Percentiles rank a stretch among this genome's conserved stretches.
phyloP scores from a whole-genome alignment of 2,329 filamentous ascomycete species.

The Diaporthe capsici region DNA sequence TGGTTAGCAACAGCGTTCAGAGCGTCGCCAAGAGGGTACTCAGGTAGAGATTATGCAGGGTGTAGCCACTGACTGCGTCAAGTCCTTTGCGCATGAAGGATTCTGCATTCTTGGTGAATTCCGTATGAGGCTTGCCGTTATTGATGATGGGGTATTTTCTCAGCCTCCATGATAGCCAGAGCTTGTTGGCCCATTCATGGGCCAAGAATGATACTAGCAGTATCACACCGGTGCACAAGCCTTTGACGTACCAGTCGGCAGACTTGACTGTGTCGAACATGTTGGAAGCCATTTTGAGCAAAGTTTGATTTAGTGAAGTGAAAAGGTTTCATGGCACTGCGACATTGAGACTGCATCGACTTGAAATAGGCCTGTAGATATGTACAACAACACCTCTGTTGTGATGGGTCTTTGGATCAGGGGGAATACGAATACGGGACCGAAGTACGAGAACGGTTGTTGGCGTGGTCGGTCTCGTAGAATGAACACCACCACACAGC shows the following conservation, averaged over 20 bases:
- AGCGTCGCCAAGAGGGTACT: neutral
- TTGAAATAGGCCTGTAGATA: neutral
- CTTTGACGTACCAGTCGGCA: slow-evolving; percentile 21
- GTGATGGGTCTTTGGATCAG: neutral
- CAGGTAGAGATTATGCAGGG: neutral
- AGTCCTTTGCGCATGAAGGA: neutral
- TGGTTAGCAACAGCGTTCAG: neutral
- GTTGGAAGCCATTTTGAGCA: neutral
- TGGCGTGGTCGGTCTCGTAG: neutral
- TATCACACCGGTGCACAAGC: neutral
- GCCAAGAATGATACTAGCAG: neutral
- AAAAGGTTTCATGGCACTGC: neutral
- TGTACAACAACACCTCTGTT: neutral
- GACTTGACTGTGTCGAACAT: slow-evolving; percentile 1
- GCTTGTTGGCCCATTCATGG: neutral
- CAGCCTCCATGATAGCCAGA: slow-evolving; percentile 9
- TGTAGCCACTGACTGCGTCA: neutral
- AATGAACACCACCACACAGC: neutral
- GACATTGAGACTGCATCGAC: neutral
- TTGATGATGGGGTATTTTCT: slow-evolving; percentile 26
- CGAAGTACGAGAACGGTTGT: neutral
- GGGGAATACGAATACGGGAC: slow-evolving; percentile 2
- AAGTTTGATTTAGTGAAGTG: neutral
- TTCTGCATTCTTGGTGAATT: neutral
- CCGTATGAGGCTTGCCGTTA: slow-evolving; percentile 15